phyloP scores from a whole-genome alignment of 345 rosid genomes.

The Gynandropsis gynandra region DNA sequence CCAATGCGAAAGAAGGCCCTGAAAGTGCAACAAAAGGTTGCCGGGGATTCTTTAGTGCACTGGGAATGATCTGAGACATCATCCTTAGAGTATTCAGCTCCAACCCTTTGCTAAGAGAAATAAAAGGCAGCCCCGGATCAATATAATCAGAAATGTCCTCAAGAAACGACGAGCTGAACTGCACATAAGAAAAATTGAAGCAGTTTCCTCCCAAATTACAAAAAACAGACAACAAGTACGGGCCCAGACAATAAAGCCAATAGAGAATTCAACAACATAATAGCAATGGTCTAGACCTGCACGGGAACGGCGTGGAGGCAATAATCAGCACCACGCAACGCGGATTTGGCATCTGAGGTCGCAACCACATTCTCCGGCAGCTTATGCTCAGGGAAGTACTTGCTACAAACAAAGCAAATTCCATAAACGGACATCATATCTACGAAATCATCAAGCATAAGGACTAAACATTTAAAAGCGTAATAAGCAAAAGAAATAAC shows the following conservation, averaged over 20 bases:
- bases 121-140: constrained; percentile 80
- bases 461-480: not conserved
- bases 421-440: not conserved
- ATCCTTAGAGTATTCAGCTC: constrained; percentile 83
- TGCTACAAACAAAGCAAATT: constrained; percentile 32
- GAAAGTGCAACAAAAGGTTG: constrained; percentile 87
- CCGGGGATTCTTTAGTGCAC: constrained; percentile 57
- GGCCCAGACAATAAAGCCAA: too few species aligned
- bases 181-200: constrained; percentile 33
- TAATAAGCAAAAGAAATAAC: not conserved
- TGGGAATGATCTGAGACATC: constrained; percentile 94
- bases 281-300: constrained; percentile 41
- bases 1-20: constrained; percentile 88
- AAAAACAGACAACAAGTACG: not conserved
- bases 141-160: constrained; percentile 68
- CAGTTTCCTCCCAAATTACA: not conserved
- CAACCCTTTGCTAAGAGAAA: constrained; percentile 89
- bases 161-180: constrained; percentile 80
- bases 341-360: constrained; percentile 63
- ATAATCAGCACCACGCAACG: constrained; percentile 71
- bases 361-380: constrained; percentile 78
- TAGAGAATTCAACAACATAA: not conserved
- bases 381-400: constrained; percentile 75
- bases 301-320: constrained; percentile 94
- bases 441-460: constrained; percentile 3